phyloP scores from a whole-genome alignment of 2,329 filamentous ascomycete genomes.

The Hysterium pulicare region DNA sequence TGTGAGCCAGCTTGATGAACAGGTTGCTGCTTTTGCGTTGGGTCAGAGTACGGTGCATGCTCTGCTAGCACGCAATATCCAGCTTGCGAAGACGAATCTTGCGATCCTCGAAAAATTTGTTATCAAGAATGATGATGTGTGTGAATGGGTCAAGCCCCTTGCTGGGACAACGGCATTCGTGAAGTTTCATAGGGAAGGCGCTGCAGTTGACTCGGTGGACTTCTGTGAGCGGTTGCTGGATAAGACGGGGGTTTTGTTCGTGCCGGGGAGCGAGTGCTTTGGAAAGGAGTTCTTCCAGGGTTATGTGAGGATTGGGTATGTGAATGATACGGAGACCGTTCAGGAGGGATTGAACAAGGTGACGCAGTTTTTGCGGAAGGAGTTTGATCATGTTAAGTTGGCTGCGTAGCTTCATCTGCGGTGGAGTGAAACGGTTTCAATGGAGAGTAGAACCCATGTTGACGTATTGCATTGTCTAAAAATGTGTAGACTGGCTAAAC shows the following conservation, averaged over 20 bases:
- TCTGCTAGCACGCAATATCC: conserved; percentile 61
- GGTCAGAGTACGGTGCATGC: conserved; percentile 60
- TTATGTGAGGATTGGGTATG: conserved; percentile 75
- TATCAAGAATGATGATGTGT: conserved; percentile 59
- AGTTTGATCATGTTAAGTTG: conserved; percentile 48
- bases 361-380: conserved; percentile 54
- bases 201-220: conserved; percentile 66
- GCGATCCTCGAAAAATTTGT: conserved; percentile 66
- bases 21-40: conserved; percentile 72
- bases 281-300: conserved; percentile 67
- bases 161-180: conserved; percentile 80
- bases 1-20: conserved; percentile 78
- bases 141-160: conserved; percentile 69
- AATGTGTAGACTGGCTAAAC: no score
- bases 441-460: no score
- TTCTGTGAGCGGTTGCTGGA: conserved; percentile 68
- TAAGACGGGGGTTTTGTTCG: conserved; percentile 68
- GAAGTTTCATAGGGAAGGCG: conserved; percentile 60
- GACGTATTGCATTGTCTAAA: no score
- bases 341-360: conserved; percentile 60
- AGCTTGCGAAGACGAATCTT: conserved; percentile 66
- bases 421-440: no score
- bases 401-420: no score
- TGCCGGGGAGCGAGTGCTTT: conserved; percentile 72
- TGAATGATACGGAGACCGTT: conserved; percentile 67